These are phyloP conservation scores for Raphanus raphanistrum DNA, from an alignment of 345 rosid species.

Conservation along the genomic window DNA sequence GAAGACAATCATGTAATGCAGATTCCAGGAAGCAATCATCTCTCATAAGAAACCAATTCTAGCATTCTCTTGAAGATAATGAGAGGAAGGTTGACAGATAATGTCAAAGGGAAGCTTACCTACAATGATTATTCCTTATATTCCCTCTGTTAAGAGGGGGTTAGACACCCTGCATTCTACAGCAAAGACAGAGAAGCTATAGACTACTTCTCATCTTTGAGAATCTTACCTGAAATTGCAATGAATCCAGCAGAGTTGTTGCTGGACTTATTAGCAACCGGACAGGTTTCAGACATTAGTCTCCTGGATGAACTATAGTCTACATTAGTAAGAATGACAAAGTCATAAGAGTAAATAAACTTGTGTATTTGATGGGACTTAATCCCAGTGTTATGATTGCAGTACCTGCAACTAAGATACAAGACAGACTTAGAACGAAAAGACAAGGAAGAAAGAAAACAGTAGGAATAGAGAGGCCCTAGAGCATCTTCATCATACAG, in stretches of 20 bases:
- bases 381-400: constrained; percentile 4
- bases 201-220: constrained; percentile 72
- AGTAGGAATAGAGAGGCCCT: constrained; percentile 49
- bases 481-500: constrained; percentile 50
- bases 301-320: constrained; percentile 62
- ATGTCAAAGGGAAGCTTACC: constrained; percentile 69
- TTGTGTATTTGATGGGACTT: neutral
- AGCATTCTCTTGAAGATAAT: constrained; percentile 70
- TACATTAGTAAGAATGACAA: constrained; percentile 48
- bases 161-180: constrained; percentile 20
- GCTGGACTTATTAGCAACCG: constrained; percentile 76
- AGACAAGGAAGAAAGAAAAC: constrained; percentile 63
- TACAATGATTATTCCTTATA: constrained; percentile 70
- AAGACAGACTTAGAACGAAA: constrained; percentile 68
- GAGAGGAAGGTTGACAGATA: constrained; percentile 78
- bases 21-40: no score
- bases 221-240: constrained; percentile 78
- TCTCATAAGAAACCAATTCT: no score
- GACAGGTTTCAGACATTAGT: constrained; percentile 75
- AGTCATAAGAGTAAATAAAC: neutral
- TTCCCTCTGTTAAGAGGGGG: no score
- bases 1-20: no score
- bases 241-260: constrained; percentile 98
- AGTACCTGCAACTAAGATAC: constrained; percentile 79
- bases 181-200: constrained; percentile 76